Evolutionary conservation across 306 rosid species (phyloP).

Genomic region (Ammopiptanthus mongolicus): DNA sequence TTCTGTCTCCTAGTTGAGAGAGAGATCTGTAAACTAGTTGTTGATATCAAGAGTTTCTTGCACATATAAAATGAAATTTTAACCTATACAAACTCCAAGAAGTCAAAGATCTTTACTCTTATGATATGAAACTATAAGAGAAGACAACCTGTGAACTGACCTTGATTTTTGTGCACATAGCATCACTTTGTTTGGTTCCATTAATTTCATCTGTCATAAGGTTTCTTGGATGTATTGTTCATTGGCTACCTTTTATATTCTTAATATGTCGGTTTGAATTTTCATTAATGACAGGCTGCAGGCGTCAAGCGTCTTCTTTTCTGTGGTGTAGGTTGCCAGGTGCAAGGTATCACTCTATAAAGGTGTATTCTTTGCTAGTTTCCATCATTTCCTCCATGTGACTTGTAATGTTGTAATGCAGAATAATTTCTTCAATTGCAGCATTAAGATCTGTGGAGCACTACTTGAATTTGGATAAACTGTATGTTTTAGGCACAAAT

Average conservation of each 20-base stretch:
- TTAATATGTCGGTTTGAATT: slow-evolving; percentile 1
- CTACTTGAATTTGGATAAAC: slow-evolving; percentile 88
- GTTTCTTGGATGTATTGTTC: background rate
- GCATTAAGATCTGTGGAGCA: slow-evolving; percentile 95
- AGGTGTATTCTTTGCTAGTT: slow-evolving; percentile 9
- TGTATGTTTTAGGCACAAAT: slow-evolving; percentile 93
- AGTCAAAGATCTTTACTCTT: background rate
- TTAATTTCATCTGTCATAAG: background rate
- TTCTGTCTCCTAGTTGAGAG: background rate
- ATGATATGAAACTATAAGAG: background rate
- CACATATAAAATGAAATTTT: background rate
- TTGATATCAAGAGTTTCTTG: background rate
- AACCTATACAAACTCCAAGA: background rate
- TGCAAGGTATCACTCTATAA: slow-evolving; percentile 59
- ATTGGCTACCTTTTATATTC: background rate
- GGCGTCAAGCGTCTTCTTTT: slow-evolving; percentile 95
- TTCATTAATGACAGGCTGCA: slow-evolving; percentile 65
- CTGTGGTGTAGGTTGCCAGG: slow-evolving; percentile 99
- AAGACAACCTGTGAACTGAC: background rate
- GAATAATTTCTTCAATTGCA: slow-evolving; percentile 94
- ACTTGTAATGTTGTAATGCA: slow-evolving; percentile 88
- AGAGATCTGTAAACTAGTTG: background rate
- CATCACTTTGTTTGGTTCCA: background rate
- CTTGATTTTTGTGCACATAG: background rate
- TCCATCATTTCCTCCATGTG: slow-evolving; percentile 48